These are phyloP conservation scores for Kodamaea nitidulidarum DNA, from an alignment of 805 yeast species.

Conservation along the genomic window DNA sequence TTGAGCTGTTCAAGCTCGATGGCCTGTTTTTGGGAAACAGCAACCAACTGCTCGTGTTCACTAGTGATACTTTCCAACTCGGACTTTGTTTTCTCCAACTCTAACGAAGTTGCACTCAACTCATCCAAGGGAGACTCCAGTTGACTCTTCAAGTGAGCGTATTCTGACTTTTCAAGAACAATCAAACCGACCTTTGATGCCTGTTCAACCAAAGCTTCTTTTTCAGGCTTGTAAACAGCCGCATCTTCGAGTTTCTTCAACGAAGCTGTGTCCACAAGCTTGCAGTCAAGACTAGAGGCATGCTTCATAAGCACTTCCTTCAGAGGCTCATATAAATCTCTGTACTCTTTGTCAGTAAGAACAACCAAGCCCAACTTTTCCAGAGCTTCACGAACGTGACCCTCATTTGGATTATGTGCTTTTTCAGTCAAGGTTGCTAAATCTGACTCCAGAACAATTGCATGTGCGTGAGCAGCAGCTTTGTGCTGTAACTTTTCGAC, in stretches of 20 bases:
- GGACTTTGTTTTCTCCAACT: neutral
- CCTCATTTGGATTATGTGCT: constrained; percentile 10
- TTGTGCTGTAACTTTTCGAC: constrained; percentile 10
- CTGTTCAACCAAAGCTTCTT: constrained; percentile 1
- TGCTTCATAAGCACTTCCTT: constrained; percentile 1
- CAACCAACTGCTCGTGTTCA: neutral
- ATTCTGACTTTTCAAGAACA: constrained; percentile 12
- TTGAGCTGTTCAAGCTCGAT: neutral
- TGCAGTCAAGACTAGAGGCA: constrained; percentile 2
- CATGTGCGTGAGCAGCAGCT: constrained; percentile 9
- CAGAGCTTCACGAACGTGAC: constrained; percentile 7
- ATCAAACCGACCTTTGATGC: constrained; percentile 15
- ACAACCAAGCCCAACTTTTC: constrained; percentile 9
- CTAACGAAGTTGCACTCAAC: constrained; percentile 1
- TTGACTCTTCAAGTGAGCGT: constrained; percentile 7
- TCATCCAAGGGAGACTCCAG: constrained; percentile 11
- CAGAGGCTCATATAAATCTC: constrained; percentile 11
- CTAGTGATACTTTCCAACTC: neutral
- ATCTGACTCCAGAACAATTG: constrained; percentile 7
- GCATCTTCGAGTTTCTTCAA: constrained; percentile 22
- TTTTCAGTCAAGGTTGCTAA: constrained; percentile 5
- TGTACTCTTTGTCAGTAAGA: constrained; percentile 13
- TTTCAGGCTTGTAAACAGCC: constrained; percentile 9
- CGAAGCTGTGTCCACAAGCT: neutral
- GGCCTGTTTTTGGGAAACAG: neutral